phyloP scores from a whole-genome alignment of 768 basidiomycete species.

The Vararia minispora region DNA sequence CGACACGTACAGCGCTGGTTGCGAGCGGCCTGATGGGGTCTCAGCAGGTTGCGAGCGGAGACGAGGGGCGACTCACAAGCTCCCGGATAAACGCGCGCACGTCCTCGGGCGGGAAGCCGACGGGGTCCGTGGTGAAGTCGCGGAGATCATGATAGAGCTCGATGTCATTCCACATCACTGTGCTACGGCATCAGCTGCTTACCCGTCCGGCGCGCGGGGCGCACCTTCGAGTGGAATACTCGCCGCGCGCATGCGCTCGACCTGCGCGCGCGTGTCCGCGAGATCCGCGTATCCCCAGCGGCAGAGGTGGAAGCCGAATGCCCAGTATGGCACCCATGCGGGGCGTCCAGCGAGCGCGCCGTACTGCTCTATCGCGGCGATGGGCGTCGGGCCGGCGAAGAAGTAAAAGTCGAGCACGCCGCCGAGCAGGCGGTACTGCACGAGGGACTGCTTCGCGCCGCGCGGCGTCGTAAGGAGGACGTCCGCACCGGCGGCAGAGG shows the following conservation, averaged over 20 bases:
- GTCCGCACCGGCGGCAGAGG: constrained; percentile 58
- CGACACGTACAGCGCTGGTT: constrained; percentile 39
- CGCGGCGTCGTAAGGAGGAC: constrained; percentile 51
- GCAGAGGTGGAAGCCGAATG: constrained; percentile 68
- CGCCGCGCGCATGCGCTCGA: constrained; percentile 47
- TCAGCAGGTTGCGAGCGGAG: too few relatives aligned
- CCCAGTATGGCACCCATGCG: constrained; percentile 62
- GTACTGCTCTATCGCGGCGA: constrained; percentile 55
- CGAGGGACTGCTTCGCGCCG: constrained; percentile 37
- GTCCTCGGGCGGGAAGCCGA: constrained; percentile 44
- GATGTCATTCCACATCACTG: constrained; percentile 71
- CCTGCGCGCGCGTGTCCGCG: constrained; percentile 43
- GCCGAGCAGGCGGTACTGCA: constrained; percentile 63
- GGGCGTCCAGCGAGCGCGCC: constrained; percentile 50
- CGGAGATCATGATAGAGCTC: constrained; percentile 57
- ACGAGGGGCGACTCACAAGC: constrained; percentile 31
- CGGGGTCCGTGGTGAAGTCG: constrained; percentile 60
- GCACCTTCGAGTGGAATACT: constrained; percentile 62
- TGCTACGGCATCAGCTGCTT: too few relatives aligned
- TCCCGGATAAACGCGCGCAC: constrained; percentile 40
- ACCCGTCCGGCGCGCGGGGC: too few relatives aligned
- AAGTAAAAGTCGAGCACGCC: constrained; percentile 73
- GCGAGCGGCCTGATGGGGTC: constrained; percentile 31
- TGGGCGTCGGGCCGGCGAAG: constrained; percentile 37
- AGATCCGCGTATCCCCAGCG: constrained; percentile 42